Conservation (phyloP, 805 yeast species). For the Clavispora phyllophila region DNA sequence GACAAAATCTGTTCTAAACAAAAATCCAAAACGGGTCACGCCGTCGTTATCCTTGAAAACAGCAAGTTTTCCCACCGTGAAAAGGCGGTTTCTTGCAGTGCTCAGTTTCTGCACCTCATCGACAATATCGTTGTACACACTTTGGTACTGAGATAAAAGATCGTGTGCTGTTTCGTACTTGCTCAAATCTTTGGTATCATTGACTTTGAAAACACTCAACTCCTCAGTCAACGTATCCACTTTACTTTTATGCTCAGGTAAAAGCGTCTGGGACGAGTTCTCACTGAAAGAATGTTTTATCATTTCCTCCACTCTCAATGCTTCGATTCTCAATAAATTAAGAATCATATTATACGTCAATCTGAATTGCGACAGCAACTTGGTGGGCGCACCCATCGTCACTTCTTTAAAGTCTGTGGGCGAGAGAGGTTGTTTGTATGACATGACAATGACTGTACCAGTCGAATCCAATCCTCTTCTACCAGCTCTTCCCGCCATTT, state of each 20-base stretch:
- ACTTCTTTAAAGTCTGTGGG: conserved; percentile 67
- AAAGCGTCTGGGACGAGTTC: conserved; percentile 74
- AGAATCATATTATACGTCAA: conserved; percentile 94
- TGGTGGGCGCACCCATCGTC: conserved; percentile 84
- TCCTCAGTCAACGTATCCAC: conserved; percentile 50
- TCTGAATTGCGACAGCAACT: conserved; percentile 85
- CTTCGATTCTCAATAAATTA: conserved; percentile 87
- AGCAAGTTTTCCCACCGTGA: conserved; percentile 53
- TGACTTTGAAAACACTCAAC: conserved; percentile 33
- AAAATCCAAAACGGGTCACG: conserved; percentile 46
- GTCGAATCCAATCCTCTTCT: conserved; percentile 91
- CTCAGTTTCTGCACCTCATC: conserved; percentile 44
- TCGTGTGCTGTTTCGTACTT: conserved; percentile 45
- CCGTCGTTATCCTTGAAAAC: conserved; percentile 49
- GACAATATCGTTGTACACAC: conserved; percentile 42
- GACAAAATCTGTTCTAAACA: conserved; percentile 39
- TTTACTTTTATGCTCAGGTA: conserved; percentile 78
- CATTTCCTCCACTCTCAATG: conserved; percentile 96
- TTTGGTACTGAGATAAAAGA: conserved; percentile 42
- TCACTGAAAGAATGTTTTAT: conserved; percentile 94
- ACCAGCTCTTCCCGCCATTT: conserved; percentile 99
- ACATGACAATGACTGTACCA: conserved; percentile 93
- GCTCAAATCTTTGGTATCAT: conserved; percentile 29
- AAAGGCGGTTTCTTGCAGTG: conserved; percentile 37
- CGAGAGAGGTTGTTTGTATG: conserved; percentile 62